Percentiles rank a stretch among this genome's conserved stretches.
phyloP scores from a whole-genome alignment of 768 basidiomycete genomes.

The Neoboletus brunneissimus region DNA sequence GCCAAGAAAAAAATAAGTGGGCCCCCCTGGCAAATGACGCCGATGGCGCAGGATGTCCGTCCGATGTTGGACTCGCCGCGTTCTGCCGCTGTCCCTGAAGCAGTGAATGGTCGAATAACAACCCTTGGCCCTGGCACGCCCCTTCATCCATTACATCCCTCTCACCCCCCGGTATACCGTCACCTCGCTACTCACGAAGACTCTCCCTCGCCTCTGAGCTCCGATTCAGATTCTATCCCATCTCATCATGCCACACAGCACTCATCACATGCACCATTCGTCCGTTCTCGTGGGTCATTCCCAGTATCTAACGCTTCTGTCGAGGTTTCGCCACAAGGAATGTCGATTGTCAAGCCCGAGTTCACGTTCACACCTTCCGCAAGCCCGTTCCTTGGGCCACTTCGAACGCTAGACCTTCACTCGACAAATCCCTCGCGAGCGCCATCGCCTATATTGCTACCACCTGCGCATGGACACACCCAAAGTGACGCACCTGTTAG shows the following conservation, averaged over 20 bases:
- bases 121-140: slow-evolving; percentile 20
- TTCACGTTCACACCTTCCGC: slow-evolving; percentile 64
- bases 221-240: slow-evolving; percentile 53
- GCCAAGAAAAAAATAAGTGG: slow-evolving; percentile 51
- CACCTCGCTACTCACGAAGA: slow-evolving; percentile 49
- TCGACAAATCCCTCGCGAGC: slow-evolving; percentile 67
- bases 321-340: slow-evolving; percentile 30
- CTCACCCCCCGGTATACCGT: slow-evolving; percentile 32
- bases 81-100: slow-evolving; percentile 15
- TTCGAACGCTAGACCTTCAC: slow-evolving; percentile 74
- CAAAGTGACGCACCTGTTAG: slow-evolving; percentile 31
- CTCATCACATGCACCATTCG: slow-evolving; percentile 26
- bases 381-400: slow-evolving; percentile 76
- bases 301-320: slow-evolving; percentile 22
- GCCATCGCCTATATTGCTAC: slow-evolving; percentile 66
- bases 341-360: slow-evolving; percentile 30
- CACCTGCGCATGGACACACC: slow-evolving; percentile 40
- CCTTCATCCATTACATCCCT: slow-evolving; percentile 43
- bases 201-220: slow-evolving; percentile 68
- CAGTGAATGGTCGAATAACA: slow-evolving; percentile 13
- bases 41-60: slow-evolving; percentile 36
- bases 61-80: slow-evolving; percentile 15
- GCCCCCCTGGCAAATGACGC: slow-evolving; percentile 53
- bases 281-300: slow-evolving; percentile 28
- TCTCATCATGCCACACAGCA: slow-evolving; percentile 30